Evolutionary conservation across 345 rosid genomes (phyloP), one percentile per base, ranked within the genome.

Genomic region (Moricandia arvensis): DNA sequence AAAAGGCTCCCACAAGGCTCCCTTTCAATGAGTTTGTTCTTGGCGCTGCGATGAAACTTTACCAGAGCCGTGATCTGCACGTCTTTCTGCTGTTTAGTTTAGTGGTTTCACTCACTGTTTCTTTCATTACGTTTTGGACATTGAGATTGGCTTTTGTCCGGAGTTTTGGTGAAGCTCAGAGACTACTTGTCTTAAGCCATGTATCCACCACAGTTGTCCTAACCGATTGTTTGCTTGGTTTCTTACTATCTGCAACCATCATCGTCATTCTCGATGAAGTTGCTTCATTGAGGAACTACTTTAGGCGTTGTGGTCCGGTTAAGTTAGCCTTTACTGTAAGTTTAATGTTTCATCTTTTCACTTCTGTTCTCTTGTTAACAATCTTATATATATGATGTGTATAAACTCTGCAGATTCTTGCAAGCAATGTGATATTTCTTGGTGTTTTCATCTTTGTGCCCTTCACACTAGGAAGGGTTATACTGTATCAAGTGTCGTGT

Each of bases 151-250:
- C 99, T 59, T 95, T 95, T 37, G 88, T 91, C 79, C 85, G 96
- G 89, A 92, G 94, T 83, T 87, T 95, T 69, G 90, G 85, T 64
- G 99, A 95, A 88, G 98, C 94, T 41, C 96, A 88, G 75, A 89
- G 93, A 82, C 83, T 95, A 82, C 83, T 95, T 4, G 0, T 95
- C 80, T 85, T 93, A 63, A 95, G 99, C 80, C 99, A 91, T 75
- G 75, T 88, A 61, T 90, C 98, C 17, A 88, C 96, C 7, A 87
- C 96, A 18, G 79, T 88, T 57, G 86, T 96, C 70, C 97, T 96
- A 30, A 96, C 99, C 3, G 99, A 93, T 80, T 96, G 98, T 79
- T 86, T 96, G 82, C 98, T 93, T 74, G 99, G 99, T 72, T 96
- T 96, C 84, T 88, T 96, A 59, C 93, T 96, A 27, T 93, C 99